Evolutionary conservation across 371 early-diverging fungal species (phyloP), one percentile per base, ranked within the genome.

Genomic region (Haplosporangium sp.): DNA sequence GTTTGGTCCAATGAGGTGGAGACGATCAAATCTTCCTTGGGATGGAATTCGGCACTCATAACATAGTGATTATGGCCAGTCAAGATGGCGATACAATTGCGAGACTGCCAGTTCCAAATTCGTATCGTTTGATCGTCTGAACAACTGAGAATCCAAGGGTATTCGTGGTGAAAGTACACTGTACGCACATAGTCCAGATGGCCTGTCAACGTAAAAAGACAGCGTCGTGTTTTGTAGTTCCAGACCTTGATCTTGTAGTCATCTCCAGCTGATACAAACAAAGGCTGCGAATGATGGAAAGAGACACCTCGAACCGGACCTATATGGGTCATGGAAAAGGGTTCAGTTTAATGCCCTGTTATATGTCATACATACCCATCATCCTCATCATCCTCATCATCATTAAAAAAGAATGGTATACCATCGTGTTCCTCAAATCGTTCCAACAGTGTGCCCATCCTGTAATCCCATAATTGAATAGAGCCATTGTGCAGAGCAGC

Each of bases 1-100:
- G 99, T 99, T 83, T 98, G 97, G 86, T 99, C 99, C 84, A 99
- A 89, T 6, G 96, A 97, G 2, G 98, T 98, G 20, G 97, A 97
- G 4, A 98, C 96, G 65, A 99, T 92, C 34, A 98, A 85, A 70
- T 98, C 96, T 40, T 97, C 96, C 72, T 94, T 96, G 52, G 98
- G 97, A 78, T 99, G 97, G 89, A 99, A 99, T 82, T 94, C 93
- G 4, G 98, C 99, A 67, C 93, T 92, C 99, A 99, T 99, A n/a
- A 99, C 99, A 85, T 99, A 99, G 86, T 99, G 99, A 77, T 97
- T 98, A 86, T 99, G 99, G 2, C 99, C 99, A 3, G 99, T 97
- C 61, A 99, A 89, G 56, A 97, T 95, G 47, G 97, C 96, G 63
- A 99, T 94, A 83, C 98, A 97, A 84, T 93, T 96, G 65, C 99